Percentiles rank a stretch among this genome's conserved stretches.
These are phyloP conservation scores for Melanomma pulvis-pyrius DNA, from an alignment of 495 filamentous ascomycete species.

Conservation along the genomic window DNA sequence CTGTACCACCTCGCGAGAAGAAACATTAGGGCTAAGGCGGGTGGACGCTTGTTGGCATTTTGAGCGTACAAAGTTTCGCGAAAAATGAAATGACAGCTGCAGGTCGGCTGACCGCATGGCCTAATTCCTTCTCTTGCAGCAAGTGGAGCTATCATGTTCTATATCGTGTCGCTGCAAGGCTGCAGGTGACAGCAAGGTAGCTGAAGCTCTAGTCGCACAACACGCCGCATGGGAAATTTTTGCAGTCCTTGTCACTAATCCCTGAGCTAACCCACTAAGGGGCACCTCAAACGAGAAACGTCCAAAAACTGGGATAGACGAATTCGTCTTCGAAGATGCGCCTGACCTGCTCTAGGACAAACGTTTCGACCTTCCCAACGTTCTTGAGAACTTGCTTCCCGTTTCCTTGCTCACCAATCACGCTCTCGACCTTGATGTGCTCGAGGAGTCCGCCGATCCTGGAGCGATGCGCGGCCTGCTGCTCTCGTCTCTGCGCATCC, in stretches of 20 bases:
- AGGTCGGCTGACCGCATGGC: conserved; percentile 24
- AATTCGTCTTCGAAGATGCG: conserved; percentile 98
- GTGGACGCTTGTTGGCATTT: conserved; percentile 29
- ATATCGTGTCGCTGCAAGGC: conserved; percentile 14
- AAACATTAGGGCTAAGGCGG: conserved; percentile 22
- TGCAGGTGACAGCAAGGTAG: conserved; percentile 27
- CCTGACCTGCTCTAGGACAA: conserved; percentile 93
- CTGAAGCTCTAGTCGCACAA: background rate
- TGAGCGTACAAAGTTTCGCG: conserved; percentile 27
- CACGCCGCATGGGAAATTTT: conserved; percentile 15
- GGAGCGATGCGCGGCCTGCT: conserved; percentile 41
- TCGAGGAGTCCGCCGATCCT: conserved; percentile 75
- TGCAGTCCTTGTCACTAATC: conserved; percentile 15
- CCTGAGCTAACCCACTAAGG: background rate
- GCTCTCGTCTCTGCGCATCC: conserved; percentile 8
- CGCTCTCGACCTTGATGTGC: conserved; percentile 94
- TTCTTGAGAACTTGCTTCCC: conserved; percentile 96
- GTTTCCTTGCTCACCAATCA: conserved; percentile 88
- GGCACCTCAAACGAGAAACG: conserved; percentile 74
- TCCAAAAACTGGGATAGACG: conserved; percentile 98
- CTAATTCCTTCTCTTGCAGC: conserved; percentile 28
- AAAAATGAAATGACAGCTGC: conserved; percentile 28
- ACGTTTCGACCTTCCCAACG: conserved; percentile 96
- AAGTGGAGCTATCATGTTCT: background rate
- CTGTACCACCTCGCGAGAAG: conserved; percentile 27